Evolutionary conservation across 495 filamentous ascomycete genomes (phyloP).

Genomic region (Trichoderma erinaceum): DNA sequence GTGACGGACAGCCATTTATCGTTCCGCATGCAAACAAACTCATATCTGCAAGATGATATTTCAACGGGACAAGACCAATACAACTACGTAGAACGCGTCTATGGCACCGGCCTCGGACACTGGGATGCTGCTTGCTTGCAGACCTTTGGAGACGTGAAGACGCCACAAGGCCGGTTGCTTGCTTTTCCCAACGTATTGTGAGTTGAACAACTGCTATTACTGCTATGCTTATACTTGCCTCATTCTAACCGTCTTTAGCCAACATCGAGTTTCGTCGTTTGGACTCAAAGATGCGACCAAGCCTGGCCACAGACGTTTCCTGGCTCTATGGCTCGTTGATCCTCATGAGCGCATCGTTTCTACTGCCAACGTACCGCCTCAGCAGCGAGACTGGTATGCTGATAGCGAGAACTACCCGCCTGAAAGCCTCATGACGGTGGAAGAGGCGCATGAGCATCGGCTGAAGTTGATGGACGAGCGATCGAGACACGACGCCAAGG

Average conservation of each 20-base stretch:
- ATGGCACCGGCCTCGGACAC: slow-evolving; percentile 18
- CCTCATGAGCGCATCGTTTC: slow-evolving; percentile 44
- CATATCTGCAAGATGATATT: slow-evolving; percentile 16
- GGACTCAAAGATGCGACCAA: slow-evolving; percentile 40
- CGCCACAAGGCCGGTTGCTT: slow-evolving; percentile 31
- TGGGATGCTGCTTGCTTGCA: slow-evolving; percentile 21
- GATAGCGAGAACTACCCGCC: slow-evolving; percentile 17
- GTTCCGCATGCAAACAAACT: slow-evolving; percentile 46
- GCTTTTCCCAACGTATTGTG: slow-evolving; percentile 38
- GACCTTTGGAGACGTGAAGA: slow-evolving; percentile 30
- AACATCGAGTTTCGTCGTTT: slow-evolving; percentile 50
- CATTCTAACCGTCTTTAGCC: slow-evolving; percentile 20
- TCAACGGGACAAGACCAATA: slow-evolving; percentile 22
- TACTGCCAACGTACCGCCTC: slow-evolving; percentile 54
- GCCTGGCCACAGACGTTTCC: slow-evolving; percentile 50
- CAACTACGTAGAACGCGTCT: slow-evolving; percentile 24
- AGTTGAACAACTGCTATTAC: neutral
- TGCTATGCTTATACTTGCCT: neutral
- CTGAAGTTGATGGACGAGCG: slow-evolving; percentile 46
- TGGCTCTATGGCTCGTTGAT: slow-evolving; percentile 54
- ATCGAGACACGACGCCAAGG: slow-evolving; percentile 18
- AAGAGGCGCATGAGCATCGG: slow-evolving; percentile 41
- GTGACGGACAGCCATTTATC: slow-evolving; percentile 46
- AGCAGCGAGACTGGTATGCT: slow-evolving; percentile 37
- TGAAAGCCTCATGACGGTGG: slow-evolving; percentile 28